These are phyloP conservation scores for Monosporozyma servazzii DNA, from an alignment of 805 yeast genomes.

Conservation along the genomic window DNA sequence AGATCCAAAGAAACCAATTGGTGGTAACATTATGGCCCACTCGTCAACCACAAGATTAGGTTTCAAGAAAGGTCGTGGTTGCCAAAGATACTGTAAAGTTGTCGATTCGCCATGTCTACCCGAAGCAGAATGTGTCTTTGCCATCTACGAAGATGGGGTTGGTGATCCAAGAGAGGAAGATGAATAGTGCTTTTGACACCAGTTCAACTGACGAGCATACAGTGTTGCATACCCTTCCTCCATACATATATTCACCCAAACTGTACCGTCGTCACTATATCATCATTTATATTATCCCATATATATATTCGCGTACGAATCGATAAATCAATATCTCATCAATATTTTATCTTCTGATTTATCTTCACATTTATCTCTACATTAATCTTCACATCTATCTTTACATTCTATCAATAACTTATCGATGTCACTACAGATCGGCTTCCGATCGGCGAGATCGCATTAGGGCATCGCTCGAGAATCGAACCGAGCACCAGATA, in stretches of 20 bases:
- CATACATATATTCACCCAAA: neutral
- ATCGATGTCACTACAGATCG: too few relatives aligned
- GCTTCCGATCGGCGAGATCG: neutral
- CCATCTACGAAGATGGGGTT: slow-evolving; percentile 92
- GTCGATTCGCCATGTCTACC: slow-evolving; percentile 96
- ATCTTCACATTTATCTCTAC: too few relatives aligned
- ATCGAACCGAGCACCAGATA: neutral
- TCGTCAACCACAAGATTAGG: slow-evolving; percentile 89
- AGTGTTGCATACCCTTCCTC: neutral
- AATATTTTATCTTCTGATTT: too few relatives aligned
- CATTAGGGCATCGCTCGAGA: neutral
- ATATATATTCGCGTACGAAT: neutral
- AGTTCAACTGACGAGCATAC: too few relatives aligned
- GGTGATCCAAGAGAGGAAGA: slow-evolving; percentile 90
- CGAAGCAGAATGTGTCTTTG: slow-evolving; percentile 89
- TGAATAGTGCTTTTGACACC: slow-evolving; percentile 24
- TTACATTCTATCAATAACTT: too few relatives aligned
- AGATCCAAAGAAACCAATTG: slow-evolving; percentile 97
- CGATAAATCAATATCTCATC: neutral
- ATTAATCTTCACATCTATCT: too few relatives aligned
- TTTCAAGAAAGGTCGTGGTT: slow-evolving; percentile 84
- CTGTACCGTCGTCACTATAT: too few relatives aligned
- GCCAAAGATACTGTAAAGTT: slow-evolving; percentile 86
- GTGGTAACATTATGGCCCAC: slow-evolving; percentile 96
- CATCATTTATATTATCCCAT: neutral